Evolutionary conservation across 1,284 basidiomycete genomes (phyloP), one percentile per base, ranked within the genome.

Genomic region (Rhodofomes roseus): DNA sequence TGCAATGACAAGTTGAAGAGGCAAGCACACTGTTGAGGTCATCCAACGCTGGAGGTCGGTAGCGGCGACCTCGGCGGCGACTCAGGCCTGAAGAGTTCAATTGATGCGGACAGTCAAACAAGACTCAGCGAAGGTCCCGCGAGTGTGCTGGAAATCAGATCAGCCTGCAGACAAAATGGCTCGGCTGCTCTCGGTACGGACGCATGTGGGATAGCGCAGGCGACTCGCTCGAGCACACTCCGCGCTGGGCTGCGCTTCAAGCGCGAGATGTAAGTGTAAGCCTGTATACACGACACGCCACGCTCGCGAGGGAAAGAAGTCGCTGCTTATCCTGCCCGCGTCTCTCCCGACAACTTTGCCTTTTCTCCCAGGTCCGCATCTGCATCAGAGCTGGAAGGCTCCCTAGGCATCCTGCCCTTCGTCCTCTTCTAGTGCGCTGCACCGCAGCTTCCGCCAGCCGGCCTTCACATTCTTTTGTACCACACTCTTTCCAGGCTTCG

Each of bases 381-480:
- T 29, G 29, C 50, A 37, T 23, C 31, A 29, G 8, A 20, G 29
- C 27, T 20, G 29, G 31, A 52, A 34, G 31, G n/a, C 50, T 31
- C 29, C 22, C 50, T n/a, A n/a, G n/a, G n/a, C n/a, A n/a, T 52
- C 31, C 16, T 34, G 3, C 34, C 34, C 50, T 36, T 36, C 50
- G 18, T 36, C 50, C n/a, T 34, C 50, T 36, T 22, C 31, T 20
- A 36, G 50, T 36, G 31, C 50, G 31, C 31, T 18, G 31, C 31
- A 52, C 31, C 50, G 50, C 20, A 27, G 5, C 50, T 16, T 36
- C 50, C 31, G 31, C 50, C 29, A n/a, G 29, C 29, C 31, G 18
- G 50, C 50, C 29, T 34, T 25, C 4, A 52, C 50, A 36, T n/a
- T 52, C 50, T n/a, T 52, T 52, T 52, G n/a, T 48, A 48, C 50